phyloP scores from a whole-genome alignment of 768 basidiomycete species.

The Tremella mesenterica region DNA sequence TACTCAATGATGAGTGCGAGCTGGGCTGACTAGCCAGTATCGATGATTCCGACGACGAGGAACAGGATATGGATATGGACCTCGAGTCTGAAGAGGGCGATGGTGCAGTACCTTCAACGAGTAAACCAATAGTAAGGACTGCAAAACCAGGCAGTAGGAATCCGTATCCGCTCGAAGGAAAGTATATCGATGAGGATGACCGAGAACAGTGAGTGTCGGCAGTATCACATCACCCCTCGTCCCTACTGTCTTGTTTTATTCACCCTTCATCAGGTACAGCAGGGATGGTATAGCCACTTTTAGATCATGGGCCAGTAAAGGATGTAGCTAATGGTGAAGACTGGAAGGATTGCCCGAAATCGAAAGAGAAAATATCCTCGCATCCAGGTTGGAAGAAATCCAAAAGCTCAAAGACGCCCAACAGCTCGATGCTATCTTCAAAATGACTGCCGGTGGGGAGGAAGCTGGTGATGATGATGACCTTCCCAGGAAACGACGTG shows the following conservation, averaged over 20 bases:
- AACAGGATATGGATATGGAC: slow-evolving; percentile 34
- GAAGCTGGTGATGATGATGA: slow-evolving; percentile 40
- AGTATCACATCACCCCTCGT: neutral
- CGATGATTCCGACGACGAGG: slow-evolving; percentile 48
- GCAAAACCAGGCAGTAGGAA: slow-evolving; percentile 48
- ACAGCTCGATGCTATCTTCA: slow-evolving; percentile 59
- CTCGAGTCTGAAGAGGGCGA: slow-evolving; percentile 20
- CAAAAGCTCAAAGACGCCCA: slow-evolving; percentile 64
- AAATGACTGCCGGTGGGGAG: slow-evolving; percentile 21
- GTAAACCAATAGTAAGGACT: slow-evolving; percentile 2
- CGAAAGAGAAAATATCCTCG: slow-evolving; percentile 78
- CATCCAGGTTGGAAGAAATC: slow-evolving; percentile 68
- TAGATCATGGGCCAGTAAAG: neutral
- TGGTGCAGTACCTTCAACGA: slow-evolving; percentile 3
- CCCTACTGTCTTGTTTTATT: neutral
- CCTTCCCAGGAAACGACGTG: slow-evolving; percentile 68
- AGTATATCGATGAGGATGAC: slow-evolving; percentile 77
- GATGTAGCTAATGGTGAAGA: slow-evolving; percentile 46
- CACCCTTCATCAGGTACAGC: neutral
- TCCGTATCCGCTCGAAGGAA: slow-evolving; percentile 83
- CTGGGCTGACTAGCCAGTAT: slow-evolving; percentile 6
- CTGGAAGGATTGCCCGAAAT: slow-evolving; percentile 73
- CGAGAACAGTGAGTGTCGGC: slow-evolving; percentile 57
- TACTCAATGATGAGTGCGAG: too few relatives aligned
- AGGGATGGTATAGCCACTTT: neutral